A percentile compares a stretch with the other conserved stretches of the same genome.
Evolutionary conservation across 2,329 filamentous ascomycete genomes (phyloP).

Genomic region (Pleomassaria siparia): DNA sequence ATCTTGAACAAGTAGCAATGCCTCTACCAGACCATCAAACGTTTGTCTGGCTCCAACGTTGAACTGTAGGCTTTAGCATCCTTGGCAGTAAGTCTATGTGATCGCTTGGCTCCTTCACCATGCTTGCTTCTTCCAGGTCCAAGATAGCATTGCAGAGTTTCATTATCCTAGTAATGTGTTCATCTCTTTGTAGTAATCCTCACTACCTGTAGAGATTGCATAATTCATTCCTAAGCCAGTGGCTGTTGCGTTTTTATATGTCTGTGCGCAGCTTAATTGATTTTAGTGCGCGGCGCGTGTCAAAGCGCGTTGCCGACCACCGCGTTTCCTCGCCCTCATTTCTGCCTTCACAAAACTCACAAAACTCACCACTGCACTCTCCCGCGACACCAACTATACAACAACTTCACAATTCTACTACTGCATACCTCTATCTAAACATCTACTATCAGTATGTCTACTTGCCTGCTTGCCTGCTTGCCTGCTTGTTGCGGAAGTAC

Average conservation of each 20-base stretch:
- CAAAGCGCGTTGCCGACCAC: slow-evolving; percentile 1
- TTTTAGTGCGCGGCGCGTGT: neutral
- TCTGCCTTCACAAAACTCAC: neutral
- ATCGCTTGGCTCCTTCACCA: too few species aligned
- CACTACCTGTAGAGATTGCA: too few species aligned
- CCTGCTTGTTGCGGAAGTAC: too few species aligned
- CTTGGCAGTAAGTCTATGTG: too few species aligned
- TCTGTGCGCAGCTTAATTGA: slow-evolving; percentile 2
- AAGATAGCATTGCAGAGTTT: too few species aligned
- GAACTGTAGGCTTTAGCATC: neutral
- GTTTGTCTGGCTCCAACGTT: neutral
- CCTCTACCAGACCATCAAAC: neutral
- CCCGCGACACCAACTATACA: neutral
- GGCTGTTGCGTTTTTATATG: neutral
- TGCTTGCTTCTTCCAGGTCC: too few species aligned
- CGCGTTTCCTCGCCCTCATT: neutral
- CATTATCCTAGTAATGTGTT: too few species aligned
- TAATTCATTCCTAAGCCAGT: too few species aligned
- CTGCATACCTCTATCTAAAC: neutral
- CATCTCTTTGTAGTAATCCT: too few species aligned
- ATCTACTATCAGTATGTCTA: slow-evolving; percentile 21
- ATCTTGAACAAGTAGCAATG: neutral
- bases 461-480: neutral
- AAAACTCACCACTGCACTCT: neutral
- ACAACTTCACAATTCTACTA: neutral